A percentile compares a stretch with the other conserved stretches of the same genome.
Conservation (phyloP, 2,329 filamentous ascomycete genomes). For the Fusarium robinianum region DNA sequence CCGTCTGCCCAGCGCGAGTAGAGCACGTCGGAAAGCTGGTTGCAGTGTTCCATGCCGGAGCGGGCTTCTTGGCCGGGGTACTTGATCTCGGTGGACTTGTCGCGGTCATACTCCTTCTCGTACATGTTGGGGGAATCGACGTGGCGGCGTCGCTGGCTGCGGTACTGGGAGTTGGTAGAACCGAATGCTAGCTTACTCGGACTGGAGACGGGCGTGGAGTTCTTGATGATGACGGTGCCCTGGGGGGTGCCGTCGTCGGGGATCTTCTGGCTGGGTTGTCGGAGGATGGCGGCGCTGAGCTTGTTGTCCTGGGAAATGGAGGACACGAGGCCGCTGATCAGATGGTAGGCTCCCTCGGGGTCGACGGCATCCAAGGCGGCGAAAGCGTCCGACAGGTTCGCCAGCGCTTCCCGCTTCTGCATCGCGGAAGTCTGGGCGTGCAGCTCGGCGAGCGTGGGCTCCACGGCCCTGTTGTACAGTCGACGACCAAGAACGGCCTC, state of each 20-base stretch:
- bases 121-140: constrained; percentile 46
- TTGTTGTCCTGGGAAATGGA: constrained; percentile 72
- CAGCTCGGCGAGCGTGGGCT: constrained; percentile 81
- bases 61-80: constrained; percentile 59
- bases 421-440: constrained; percentile 74
- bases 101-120: constrained; percentile 53
- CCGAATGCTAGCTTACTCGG: constrained; percentile 73
- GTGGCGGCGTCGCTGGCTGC: constrained; percentile 73
- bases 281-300: constrained; percentile 57
- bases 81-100: constrained; percentile 55
- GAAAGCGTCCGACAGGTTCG: constrained; percentile 83
- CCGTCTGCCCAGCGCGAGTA: constrained; percentile 91
- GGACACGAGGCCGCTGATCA: constrained; percentile 79
- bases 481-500: constrained; percentile 82
- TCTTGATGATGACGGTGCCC: constrained; percentile 64
- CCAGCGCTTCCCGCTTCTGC: constrained; percentile 80
- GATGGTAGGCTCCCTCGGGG: constrained; percentile 85
- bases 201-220: constrained; percentile 49
- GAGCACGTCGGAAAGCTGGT: constrained; percentile 85
- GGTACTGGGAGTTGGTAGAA: constrained; percentile 83
- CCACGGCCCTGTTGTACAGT: constrained; percentile 79
- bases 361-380: constrained; percentile 82
- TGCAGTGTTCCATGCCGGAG: constrained; percentile 89
- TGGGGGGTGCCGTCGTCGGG: constrained; percentile 53
- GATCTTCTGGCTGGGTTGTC: constrained; percentile 46